These are phyloP conservation scores for Lactarius vividus DNA, from an alignment of 768 basidiomycete species.

Conservation along the genomic window DNA sequence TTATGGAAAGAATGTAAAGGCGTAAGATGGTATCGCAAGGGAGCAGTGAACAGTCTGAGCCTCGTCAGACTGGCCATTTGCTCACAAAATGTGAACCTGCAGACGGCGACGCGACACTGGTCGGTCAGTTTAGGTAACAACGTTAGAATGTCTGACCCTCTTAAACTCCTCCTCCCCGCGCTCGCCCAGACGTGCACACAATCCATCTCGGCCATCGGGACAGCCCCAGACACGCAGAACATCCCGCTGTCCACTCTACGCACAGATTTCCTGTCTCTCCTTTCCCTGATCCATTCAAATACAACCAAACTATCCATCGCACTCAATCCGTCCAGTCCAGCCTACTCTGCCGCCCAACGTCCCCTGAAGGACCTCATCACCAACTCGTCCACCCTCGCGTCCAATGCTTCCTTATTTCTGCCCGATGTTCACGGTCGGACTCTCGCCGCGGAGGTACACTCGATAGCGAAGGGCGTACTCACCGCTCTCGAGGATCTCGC, in stretches of 20 bases:
- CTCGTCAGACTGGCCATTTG: slow-evolving; percentile 13
- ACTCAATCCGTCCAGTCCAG: slow-evolving; percentile 49
- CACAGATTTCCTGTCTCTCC: slow-evolving; percentile 55
- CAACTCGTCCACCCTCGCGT: slow-evolving; percentile 23
- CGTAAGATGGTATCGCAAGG: slow-evolving; percentile 7
- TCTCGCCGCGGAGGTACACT: slow-evolving; percentile 29
- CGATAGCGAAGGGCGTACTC: slow-evolving; percentile 19
- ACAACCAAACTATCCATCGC: slow-evolving; percentile 62
- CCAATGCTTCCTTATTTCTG: slow-evolving; percentile 23
- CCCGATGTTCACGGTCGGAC: slow-evolving; percentile 25
- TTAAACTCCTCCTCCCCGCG: slow-evolving; percentile 34
- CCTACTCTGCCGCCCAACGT: slow-evolving; percentile 38
- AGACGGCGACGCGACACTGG: not conserved
- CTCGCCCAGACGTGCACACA: slow-evolving; percentile 32
- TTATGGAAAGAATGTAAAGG: slow-evolving; percentile 27
- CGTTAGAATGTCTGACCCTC: not conserved
- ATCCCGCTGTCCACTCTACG: slow-evolving; percentile 42
- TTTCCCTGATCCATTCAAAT: slow-evolving; percentile 54
- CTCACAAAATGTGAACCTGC: not conserved
- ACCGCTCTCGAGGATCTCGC: slow-evolving; percentile 24
- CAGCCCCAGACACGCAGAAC: slow-evolving; percentile 25
- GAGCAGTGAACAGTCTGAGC: slow-evolving; percentile 17
- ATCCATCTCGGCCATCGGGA: slow-evolving; percentile 31
- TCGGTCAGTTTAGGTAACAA: not conserved
- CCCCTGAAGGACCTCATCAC: slow-evolving; percentile 23